Conservation (phyloP, 257 asterid genomes). For the Gentiana macrophylla region DNA sequence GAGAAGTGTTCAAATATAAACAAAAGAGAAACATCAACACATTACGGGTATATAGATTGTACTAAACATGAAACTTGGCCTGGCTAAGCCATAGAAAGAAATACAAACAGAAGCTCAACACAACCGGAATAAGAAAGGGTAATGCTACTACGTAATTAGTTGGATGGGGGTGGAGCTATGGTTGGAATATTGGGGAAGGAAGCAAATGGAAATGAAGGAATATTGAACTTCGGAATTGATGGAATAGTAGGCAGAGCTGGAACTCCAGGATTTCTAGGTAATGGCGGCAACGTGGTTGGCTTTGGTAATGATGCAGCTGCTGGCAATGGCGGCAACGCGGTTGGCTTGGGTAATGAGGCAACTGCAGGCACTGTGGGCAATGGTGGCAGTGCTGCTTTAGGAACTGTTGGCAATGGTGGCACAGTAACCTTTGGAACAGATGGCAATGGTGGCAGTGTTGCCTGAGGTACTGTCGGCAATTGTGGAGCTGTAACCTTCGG, state of each 20-base stretch:
- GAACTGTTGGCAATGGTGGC: constrained; percentile 1
- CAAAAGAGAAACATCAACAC: no score
- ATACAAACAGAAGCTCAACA: no score
- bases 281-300: no score
- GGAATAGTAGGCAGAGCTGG: neutral
- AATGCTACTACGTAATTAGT: neutral
- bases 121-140: no score
- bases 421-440: neutral
- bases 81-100: no score
- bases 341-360: neutral
- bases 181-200: constrained; percentile 2
- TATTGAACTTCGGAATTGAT: neutral
- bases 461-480: neutral
- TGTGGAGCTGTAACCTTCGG: neutral
- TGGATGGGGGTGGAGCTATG: constrained; percentile 5
- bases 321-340: neutral
- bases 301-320: neutral
- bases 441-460: constrained; percentile 2
- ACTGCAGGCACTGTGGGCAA: neutral
- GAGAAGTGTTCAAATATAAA: no score
- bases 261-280: no score
- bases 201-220: neutral
- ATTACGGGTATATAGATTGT: no score
- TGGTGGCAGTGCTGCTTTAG: neutral
- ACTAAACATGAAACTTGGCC: no score